Evolutionary conservation across 2,329 filamentous ascomycete genomes (phyloP).

Genomic region (Phyllosticta paracitricarpa): DNA sequence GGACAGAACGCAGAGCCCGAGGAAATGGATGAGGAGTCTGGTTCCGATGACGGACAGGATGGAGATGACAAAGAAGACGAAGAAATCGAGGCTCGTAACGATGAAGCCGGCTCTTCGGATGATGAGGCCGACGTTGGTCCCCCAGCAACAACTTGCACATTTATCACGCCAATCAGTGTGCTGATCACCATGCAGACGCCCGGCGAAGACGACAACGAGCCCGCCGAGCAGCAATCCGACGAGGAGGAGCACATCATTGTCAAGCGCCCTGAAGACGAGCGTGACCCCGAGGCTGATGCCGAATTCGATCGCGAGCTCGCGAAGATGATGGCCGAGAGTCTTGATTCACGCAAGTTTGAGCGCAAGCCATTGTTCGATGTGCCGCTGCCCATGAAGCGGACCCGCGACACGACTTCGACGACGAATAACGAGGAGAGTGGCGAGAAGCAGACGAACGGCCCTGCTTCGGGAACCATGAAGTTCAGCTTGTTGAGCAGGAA

Average conservation of each 20-base stretch:
- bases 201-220: constrained; percentile 33
- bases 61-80: constrained; percentile 46
- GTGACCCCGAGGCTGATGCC: constrained; percentile 88
- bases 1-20: constrained; percentile 63
- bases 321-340: constrained; percentile 95
- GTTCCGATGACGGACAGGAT: constrained; percentile 58
- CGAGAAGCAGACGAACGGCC: constrained; percentile 28
- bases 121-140: constrained; percentile 48
- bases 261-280: constrained; percentile 77
- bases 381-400: constrained; percentile 79
- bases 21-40: constrained; percentile 54
- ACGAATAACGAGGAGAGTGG: constrained; percentile 31
- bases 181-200: constrained; percentile 21
- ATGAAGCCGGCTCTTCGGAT: constrained; percentile 19
- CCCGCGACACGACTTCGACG: constrained; percentile 45
- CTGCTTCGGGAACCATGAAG: constrained; percentile 63
- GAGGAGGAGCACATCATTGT: constrained; percentile 81
- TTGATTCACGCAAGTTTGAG: constrained; percentile 92
- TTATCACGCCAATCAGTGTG: constrained; percentile 4
- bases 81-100: constrained; percentile 11
- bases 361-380: constrained; percentile 92
- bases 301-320: constrained; percentile 97
- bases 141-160: background rate
- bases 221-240: constrained; percentile 41
- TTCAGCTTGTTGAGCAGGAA: constrained; percentile 94